A percentile compares a stretch with the other conserved stretches of the same genome.
Evolutionary conservation across 1,284 basidiomycete genomes (phyloP).

Genomic region (Ceratobasidium sp.): DNA sequence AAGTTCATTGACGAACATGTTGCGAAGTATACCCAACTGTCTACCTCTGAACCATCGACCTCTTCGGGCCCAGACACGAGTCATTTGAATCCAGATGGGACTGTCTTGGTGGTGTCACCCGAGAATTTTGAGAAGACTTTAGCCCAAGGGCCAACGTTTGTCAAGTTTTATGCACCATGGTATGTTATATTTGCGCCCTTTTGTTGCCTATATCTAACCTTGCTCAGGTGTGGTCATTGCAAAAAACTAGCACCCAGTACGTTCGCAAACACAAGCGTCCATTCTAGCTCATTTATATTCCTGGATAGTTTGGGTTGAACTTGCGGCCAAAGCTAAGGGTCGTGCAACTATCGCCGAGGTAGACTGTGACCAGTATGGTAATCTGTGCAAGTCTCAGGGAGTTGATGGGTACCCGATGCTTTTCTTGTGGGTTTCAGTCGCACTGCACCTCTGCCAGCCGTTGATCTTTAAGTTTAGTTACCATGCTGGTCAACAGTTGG

Average conservation of each 20-base stretch:
- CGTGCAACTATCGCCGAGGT: conserved; percentile 83
- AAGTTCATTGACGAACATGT: conserved; percentile 62
- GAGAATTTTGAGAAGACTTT: conserved; percentile 64
- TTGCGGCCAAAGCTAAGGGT: conserved; percentile 74
- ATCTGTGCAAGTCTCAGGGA: conserved; percentile 71
- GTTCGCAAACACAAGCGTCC: conserved; percentile 41
- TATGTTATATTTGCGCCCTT: conserved; percentile 49
- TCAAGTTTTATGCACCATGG: conserved; percentile 95
- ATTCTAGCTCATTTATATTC: neutral
- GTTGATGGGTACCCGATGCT: conserved; percentile 85
- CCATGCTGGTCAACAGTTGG: conserved; percentile 62
- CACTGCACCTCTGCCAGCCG: conserved; percentile 48
- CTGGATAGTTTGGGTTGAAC: conserved; percentile 68
- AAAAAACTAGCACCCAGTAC: conserved; percentile 82
- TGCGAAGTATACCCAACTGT: conserved; percentile 52
- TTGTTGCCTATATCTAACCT: conserved; percentile 6
- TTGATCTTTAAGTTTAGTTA: conserved; percentile 50
- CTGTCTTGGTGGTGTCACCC: conserved; percentile 65
- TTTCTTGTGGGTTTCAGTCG: conserved; percentile 64
- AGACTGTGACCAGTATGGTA: conserved; percentile 80
- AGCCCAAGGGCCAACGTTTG: conserved; percentile 72
- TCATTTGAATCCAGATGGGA: conserved; percentile 68
- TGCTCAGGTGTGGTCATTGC: conserved; percentile 83
- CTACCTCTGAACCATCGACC: conserved; percentile 17
- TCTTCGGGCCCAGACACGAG: conserved; percentile 47